These are phyloP conservation scores for Ophiognomonia clavigignenti-juglandacearum DNA, from an alignment of 2,329 filamentous ascomycete genomes.

Conservation along the genomic window DNA sequence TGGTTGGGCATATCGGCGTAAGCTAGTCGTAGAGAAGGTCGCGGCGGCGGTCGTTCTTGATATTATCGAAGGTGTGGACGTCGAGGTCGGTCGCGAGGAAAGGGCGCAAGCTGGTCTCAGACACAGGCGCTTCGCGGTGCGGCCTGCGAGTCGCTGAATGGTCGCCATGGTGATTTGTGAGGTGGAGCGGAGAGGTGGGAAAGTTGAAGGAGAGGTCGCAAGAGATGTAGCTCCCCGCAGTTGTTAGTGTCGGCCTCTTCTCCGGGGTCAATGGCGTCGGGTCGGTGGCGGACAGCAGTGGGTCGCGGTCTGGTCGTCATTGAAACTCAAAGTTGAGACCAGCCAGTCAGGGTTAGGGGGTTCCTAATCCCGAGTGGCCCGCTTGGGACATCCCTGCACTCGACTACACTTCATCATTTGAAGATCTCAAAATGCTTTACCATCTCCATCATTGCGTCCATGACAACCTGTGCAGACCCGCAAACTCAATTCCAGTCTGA, in stretches of 20 bases:
- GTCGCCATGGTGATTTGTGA: constrained; percentile 57
- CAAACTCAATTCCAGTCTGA: too few relatives aligned
- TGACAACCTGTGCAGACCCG: too few relatives aligned
- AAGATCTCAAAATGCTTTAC: too few relatives aligned
- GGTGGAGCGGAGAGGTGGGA: constrained; percentile 23
- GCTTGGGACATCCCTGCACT: not conserved
- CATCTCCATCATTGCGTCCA: too few relatives aligned
- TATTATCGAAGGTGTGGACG: constrained; percentile 15
- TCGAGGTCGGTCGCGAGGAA: constrained; percentile 19
- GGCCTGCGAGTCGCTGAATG: constrained; percentile 68
- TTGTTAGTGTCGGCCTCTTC: constrained; percentile 22
- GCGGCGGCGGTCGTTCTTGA: constrained; percentile 26
- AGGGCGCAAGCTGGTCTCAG: constrained; percentile 36
- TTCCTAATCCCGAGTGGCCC: too few relatives aligned
- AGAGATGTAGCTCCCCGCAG: constrained; percentile 18
- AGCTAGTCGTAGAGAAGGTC: constrained; percentile 57
- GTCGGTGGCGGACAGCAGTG: constrained; percentile 1
- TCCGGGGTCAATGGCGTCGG: constrained; percentile 25
- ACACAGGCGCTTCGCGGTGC: constrained; percentile 63
- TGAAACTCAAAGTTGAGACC: not conserved
- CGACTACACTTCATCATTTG: too few relatives aligned
- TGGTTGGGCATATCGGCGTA: constrained; percentile 59
- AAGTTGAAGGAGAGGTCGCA: constrained; percentile 13
- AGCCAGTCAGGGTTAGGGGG: too few relatives aligned
- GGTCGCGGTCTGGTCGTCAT: constrained; percentile 12